Base-by-base conservation (phyloP, 106 monocot genomes). In the Allium fistulosum region DNA sequence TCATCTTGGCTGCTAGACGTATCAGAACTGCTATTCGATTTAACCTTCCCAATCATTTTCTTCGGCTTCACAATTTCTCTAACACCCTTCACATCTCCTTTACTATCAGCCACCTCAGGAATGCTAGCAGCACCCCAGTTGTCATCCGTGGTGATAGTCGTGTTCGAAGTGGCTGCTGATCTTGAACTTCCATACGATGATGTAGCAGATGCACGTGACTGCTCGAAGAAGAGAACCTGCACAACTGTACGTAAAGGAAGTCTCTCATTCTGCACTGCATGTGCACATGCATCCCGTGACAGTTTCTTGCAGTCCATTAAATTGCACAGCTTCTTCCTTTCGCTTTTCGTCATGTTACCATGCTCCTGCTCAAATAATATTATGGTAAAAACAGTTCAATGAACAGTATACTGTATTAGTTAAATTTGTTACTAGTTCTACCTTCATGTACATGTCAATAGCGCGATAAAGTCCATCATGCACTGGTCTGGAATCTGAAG, bases 21-120 rank as follows among this genome's bases (percentile, higher is more conserved):
- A 48, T 92, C 97, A 0, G 97, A 97, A 72, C 86, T 77, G 63
- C 85, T 83, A 73, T 79, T 71, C 0, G 88, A 77, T 76, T 82
- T 71, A 3, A 89, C 67, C 80, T 90, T 89, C 26, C 89, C 75
- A 8, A 89, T 59, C 1, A 90, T 82, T 73, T 79, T 90, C 79
- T 78, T 87, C 9, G 86, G 81, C 62, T 58, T 68, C 59, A 61
- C 49, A 26, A 82, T 76, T 12, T 71, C 77, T 55, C 83, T 86
- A 57, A 71, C 37, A 37, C 37, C 77, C 63, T 72, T 88, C 51
- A 56, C 58, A n/a, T 61, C 57, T 10, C 56, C 69, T 15, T 64
- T 76, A 8, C 53, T 49, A 11, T 67, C 79, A 11, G 15, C 7
- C 9, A 15, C 77, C 0, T 63, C 60, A 7, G 63, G 78, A 10